Base-by-base conservation (phyloP, 441 rosid species). In the Corymbia calophylla region DNA sequence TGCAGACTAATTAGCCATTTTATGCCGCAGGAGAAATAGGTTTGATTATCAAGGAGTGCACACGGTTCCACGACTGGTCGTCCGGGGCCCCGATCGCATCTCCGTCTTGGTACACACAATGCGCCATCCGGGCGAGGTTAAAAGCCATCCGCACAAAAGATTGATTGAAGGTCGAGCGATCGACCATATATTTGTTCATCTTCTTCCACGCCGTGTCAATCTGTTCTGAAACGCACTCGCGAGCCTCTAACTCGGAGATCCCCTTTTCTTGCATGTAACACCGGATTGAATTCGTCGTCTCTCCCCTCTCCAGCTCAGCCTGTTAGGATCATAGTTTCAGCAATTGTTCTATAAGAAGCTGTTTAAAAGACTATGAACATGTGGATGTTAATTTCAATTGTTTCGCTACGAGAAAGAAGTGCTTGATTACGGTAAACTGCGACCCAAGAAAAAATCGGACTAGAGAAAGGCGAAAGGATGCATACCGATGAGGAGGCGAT, bases 231-330 rank as follows among this genome's bases (percentile, higher is more conserved):
- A 91, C 29, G 35, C 91, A 89, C 0, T 87, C 77, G 11, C 92
- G 90, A 9, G 94, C 93, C 5, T 84, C 85, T 51, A 89, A 88
- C 73, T 92, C 91, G 0, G 90, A 73, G 2, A 70, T 86, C 66
- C 91, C 90, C 3, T 51, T 91, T 60, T 94, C 93, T 3, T 90
- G 89, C 92, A 93, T 93, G 29, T 91, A 88, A 80, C 94, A 91
- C 29, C 92, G 93, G 8, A 92, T 90, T 25, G 94, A 90, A 88
- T 94, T 95, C 0, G 92, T 86, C n/a, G 89, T 89, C 54, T 95
- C 95, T 1, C 93, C 94, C 89, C 92, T 91, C 3, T 89, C 3
- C 3, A 35, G 39, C 39, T 35, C 39, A 35, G 39, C 39, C 39
- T 35, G 4, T 35, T 35, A 35, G 39, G 39, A 35, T 2, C 39